Conservation (phyloP, 2,329 filamentous ascomycete genomes). For the Diaporthe velutina region DNA sequence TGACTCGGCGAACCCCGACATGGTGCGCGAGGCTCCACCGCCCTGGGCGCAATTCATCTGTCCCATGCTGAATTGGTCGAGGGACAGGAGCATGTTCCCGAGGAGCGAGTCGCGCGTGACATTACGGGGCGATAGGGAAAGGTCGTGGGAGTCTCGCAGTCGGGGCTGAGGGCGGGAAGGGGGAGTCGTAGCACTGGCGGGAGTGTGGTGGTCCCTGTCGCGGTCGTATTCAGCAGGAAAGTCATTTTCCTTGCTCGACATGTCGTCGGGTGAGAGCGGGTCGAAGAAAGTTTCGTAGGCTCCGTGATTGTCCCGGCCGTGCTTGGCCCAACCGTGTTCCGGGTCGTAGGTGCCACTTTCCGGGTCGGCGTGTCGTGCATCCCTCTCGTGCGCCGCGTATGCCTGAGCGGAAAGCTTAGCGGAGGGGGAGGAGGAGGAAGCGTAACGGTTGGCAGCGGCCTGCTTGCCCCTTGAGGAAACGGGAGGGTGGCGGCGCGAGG, state of each 20-base stretch:
- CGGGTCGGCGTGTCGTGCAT: slow-evolving; percentile 30
- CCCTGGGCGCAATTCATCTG: slow-evolving; percentile 52
- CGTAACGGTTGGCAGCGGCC: slow-evolving; percentile 43
- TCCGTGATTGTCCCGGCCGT: slow-evolving; percentile 45
- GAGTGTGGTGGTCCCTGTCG: slow-evolving; percentile 46
- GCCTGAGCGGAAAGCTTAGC: slow-evolving; percentile 27
- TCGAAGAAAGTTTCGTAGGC: slow-evolving; percentile 54
- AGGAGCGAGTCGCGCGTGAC: slow-evolving; percentile 91
- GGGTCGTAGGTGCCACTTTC: slow-evolving; percentile 21
- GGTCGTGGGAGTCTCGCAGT: slow-evolving; percentile 81
- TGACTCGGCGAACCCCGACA: slow-evolving; percentile 44
- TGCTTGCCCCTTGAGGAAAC: slow-evolving; percentile 48
- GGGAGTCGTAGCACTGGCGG: slow-evolving; percentile 32
- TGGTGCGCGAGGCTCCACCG: slow-evolving; percentile 43
- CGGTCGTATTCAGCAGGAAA: slow-evolving; percentile 19
- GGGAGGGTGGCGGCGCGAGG: slow-evolving; percentile 43
- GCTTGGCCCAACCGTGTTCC: slow-evolving; percentile 37
- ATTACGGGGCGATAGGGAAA: slow-evolving; percentile 82
- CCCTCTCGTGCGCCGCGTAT: slow-evolving; percentile 32
- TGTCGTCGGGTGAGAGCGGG: slow-evolving; percentile 55
- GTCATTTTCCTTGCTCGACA: slow-evolving; percentile 51
- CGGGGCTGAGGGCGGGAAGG: slow-evolving; percentile 46
- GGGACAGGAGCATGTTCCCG: slow-evolving; percentile 93
- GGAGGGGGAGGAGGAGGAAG: slow-evolving; percentile 7
- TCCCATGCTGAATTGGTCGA: slow-evolving; percentile 82